Base-by-base conservation (phyloP, 768 basidiomycete species). In the Sistotremastrum niveocremeum region DNA sequence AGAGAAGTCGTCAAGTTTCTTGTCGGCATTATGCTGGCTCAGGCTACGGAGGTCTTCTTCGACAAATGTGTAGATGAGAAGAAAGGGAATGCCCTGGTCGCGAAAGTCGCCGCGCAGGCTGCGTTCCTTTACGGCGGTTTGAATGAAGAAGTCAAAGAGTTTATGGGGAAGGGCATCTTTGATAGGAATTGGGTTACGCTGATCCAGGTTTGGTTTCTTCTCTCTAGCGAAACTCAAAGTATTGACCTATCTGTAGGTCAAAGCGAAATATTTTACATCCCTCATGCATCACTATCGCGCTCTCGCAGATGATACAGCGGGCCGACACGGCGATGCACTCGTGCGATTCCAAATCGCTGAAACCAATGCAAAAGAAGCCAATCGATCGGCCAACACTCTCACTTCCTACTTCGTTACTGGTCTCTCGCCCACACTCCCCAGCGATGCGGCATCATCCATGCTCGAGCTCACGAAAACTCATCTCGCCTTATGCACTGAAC, bases 1-100 rank as follows among this genome's bases (percentile, higher is more conserved):
- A 74, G 89, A 12, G 94, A 98, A 49, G 88, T 98, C 46, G 74
- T 99, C 70, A 93, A 94, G 62, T 87, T 94, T 54, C 70, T 95
- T 36, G 79, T 90, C 2, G 76, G 77, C n/a, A 49, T 94, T 54
- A 90, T 91, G 58, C 69, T 88, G 10, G 90, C 88, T 0, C 94
- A 98, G 63, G 91, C 93, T 1, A 90, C 87, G 0, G 94, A 98
- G 60, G 84, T 98, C 35, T 95, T 97, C 60, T 81, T 88, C 54
- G 95, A 98, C 67, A 94, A 93, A 57, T 84, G 84, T 56, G 73
- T 77, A n/a, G 81, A 86, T 29, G 91, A 93, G 72, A 93, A 89
- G 74, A 93, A 94, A 61, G 71, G 72, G 4, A 76, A 67, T 49
- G 72, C 79, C 0, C 71, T 99, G 35, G 72, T 93, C 3, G 65